phyloP scores from a whole-genome alignment of 345 rosid species.

The Salix caprea region DNA sequence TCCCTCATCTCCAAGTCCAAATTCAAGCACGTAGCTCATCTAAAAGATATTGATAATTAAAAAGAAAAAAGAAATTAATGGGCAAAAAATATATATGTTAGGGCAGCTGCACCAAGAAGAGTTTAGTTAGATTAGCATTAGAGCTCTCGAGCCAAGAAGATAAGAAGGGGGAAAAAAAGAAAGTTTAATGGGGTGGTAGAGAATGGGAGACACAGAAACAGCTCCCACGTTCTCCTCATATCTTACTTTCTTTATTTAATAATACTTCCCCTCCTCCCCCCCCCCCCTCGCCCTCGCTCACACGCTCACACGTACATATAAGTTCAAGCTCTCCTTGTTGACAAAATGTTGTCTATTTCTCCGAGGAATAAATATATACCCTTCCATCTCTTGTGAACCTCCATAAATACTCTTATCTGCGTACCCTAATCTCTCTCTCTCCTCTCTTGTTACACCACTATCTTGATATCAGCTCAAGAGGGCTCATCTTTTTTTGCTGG shows the following conservation, averaged over 20 bases:
- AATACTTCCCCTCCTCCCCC: constrained; percentile 4
- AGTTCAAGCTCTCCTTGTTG: constrained; percentile 12
- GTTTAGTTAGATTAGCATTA: constrained; percentile 22
- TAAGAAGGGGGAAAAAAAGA: constrained; percentile 31
- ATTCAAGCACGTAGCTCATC: not conserved
- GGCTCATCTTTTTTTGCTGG: not conserved
- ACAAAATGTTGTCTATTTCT: constrained; percentile 33
- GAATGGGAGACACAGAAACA: constrained; percentile 85
- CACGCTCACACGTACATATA: constrained; percentile 13
- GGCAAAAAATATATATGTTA: not conserved
- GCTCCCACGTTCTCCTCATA: constrained; percentile 78
- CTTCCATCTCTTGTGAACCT: constrained; percentile 47
- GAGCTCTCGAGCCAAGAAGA: constrained; percentile 76
- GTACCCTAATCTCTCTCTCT: constrained; percentile 31
- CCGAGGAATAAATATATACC: constrained; percentile 52
- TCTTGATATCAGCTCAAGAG: constrained; percentile 21
- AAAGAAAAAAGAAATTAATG: not conserved
- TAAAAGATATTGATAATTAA: not conserved
- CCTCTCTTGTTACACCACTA: constrained; percentile 14
- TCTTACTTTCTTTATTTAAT: constrained; percentile 22
- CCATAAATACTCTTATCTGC: constrained; percentile 54
- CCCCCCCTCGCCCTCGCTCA: not conserved
- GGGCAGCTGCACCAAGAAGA: constrained; percentile 43
- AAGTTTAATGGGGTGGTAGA: constrained; percentile 32
- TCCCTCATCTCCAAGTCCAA: not conserved